phyloP scores from a whole-genome alignment of 2,329 filamentous ascomycete species.

The Mycosphaerelloides madeirae region DNA sequence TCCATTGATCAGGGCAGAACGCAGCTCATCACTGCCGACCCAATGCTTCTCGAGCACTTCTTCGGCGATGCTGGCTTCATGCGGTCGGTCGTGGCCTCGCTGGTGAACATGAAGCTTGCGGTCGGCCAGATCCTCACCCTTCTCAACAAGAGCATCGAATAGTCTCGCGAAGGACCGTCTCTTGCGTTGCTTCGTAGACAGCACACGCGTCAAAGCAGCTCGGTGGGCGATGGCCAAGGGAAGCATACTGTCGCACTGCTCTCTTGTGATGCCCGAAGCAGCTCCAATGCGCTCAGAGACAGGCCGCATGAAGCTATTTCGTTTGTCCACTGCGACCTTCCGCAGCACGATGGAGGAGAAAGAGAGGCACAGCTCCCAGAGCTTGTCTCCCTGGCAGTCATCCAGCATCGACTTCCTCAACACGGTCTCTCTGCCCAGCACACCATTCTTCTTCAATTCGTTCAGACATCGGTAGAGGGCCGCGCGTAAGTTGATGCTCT shows the following conservation, averaged over 20 bases:
- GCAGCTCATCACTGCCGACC: conserved; percentile 72
- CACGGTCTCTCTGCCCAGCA: conserved; percentile 72
- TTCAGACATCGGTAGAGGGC: conserved; percentile 77
- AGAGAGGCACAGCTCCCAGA: conserved; percentile 77
- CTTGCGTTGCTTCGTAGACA: conserved; percentile 58
- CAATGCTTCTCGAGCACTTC: conserved; percentile 66
- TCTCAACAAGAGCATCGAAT: conserved; percentile 44
- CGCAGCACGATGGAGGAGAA: conserved; percentile 83
- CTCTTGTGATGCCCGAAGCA: conserved; percentile 32
- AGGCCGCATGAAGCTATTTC: conserved; percentile 35
- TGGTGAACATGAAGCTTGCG: conserved; percentile 40
- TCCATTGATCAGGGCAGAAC: conserved; percentile 65
- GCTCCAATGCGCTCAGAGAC: conserved; percentile 51
- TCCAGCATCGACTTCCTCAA: conserved; percentile 94
- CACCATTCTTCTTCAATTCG: conserved; percentile 80
- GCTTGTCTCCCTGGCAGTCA: conserved; percentile 85
- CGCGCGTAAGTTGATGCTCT: conserved; percentile 83
- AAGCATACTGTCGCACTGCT: conserved; percentile 45
- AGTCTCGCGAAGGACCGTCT: conserved; percentile 60
- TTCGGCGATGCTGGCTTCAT: conserved; percentile 41
- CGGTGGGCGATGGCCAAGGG: conserved; percentile 70
- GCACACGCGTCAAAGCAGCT: conserved; percentile 55
- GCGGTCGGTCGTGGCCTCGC: conserved; percentile 5
- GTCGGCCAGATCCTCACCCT: conserved; percentile 47
- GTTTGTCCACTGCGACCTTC: conserved; percentile 50